A percentile compares a stretch with the other conserved stretches of the same genome.
These are phyloP conservation scores for Chaetomiaceae sp. DNA, from an alignment of 2,329 filamentous ascomycete species.

Conservation along the genomic window DNA sequence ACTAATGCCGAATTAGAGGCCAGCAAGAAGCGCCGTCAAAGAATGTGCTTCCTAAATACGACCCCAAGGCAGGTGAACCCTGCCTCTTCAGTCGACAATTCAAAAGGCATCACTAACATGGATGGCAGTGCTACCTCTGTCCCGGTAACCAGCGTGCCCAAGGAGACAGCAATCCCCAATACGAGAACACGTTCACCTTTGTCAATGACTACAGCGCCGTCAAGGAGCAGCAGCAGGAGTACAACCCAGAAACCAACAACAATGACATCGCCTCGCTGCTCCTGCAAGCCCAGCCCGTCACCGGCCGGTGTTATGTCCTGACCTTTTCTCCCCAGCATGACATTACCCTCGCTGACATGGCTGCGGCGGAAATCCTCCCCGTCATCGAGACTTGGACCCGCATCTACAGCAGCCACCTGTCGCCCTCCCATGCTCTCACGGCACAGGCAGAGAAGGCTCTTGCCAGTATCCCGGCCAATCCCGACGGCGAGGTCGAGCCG, in stretches of 20 bases:
- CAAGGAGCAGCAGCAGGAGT: constrained; percentile 85
- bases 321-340: constrained; percentile 91
- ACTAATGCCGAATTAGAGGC: constrained; percentile 50
- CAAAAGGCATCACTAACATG: constrained; percentile 6
- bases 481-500: constrained; percentile 38
- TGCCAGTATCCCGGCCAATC: constrained; percentile 32
- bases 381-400: constrained; percentile 88
- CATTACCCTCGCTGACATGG: constrained; percentile 86
- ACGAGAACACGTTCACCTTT: constrained; percentile 85
- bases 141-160: constrained; percentile 85
- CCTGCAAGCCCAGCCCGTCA: constrained; percentile 78
- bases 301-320: constrained; percentile 93
- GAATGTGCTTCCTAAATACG: constrained; percentile 71
- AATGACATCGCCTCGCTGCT: constrained; percentile 66
- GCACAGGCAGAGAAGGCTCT: constrained; percentile 38
- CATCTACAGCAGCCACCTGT: constrained; percentile 79
- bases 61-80: constrained; percentile 56
- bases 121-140: constrained; percentile 78
- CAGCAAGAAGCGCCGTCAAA: constrained; percentile 70
- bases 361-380: constrained; percentile 68
- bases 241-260: constrained; percentile 44
- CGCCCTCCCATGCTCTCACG: constrained; percentile 62
- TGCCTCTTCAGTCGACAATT: not conserved
- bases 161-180: constrained; percentile 81
- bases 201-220: constrained; percentile 98